Percentiles rank a stretch among this genome's conserved stretches.
These are phyloP conservation scores for Aphanomyces cochlioides DNA, from an alignment of 352 stramenopile genomes.

Conservation along the genomic window DNA sequence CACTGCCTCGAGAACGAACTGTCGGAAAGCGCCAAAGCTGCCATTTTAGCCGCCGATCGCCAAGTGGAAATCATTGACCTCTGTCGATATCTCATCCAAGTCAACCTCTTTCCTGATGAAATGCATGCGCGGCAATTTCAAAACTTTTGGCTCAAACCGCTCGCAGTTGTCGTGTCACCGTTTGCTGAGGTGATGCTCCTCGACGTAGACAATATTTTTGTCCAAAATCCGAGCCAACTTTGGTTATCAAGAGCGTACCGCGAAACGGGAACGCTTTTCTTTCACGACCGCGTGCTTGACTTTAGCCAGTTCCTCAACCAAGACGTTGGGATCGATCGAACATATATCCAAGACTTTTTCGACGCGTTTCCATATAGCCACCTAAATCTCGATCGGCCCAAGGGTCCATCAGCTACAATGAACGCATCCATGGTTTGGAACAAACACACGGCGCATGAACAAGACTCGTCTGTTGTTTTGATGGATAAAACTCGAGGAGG, in stretches of 20 bases:
- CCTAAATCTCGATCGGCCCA: neutral
- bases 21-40: neutral
- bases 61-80: conserved; percentile 24
- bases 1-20: conserved; percentile 15
- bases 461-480: conserved; percentile 59
- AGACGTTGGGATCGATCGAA: neutral
- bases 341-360: neutral
- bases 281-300: conserved; percentile 56
- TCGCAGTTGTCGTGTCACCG: conserved; percentile 53
- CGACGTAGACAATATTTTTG: conserved; percentile 66
- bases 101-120: neutral
- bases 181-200: conserved; percentile 74
- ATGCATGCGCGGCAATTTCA: conserved; percentile 32
- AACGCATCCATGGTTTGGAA: conserved; percentile 40
- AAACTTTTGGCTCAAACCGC: conserved; percentile 46
- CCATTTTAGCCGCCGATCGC: neutral
- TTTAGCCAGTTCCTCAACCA: conserved; percentile 36
- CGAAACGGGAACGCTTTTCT: conserved; percentile 60
- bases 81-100: conserved; percentile 10
- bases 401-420: conserved; percentile 41
- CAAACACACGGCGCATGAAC: conserved; percentile 45
- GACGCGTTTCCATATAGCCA: neutral
- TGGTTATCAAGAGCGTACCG: conserved; percentile 49
- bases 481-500: conserved; percentile 41
- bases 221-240: conserved; percentile 51